Evolutionary conservation across 306 rosid genomes (phyloP).

Genomic region (Mimosa pudica): DNA sequence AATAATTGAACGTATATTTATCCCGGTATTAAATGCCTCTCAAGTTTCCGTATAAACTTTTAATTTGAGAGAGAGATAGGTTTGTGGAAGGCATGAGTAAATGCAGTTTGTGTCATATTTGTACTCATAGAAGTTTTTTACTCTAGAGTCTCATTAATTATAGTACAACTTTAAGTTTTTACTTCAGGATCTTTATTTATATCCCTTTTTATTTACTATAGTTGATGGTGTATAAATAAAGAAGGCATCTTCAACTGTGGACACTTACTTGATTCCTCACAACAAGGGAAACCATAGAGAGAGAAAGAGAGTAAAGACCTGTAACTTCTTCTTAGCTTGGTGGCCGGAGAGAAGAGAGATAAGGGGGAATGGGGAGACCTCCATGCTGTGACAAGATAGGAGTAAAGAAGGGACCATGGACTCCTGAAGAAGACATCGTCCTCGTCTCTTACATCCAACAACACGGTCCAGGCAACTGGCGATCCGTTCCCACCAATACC

Average conservation of each 20-base stretch:
- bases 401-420: slow-evolving; percentile 94
- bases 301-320: neutral
- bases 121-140: too few relatives aligned
- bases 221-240: too few relatives aligned
- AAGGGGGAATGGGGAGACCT: slow-evolving; percentile 67
- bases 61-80: neutral
- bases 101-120: slow-evolving; percentile 45
- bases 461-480: slow-evolving; percentile 95
- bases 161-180: too few relatives aligned
- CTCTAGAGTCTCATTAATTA: too few relatives aligned
- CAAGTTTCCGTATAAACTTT: neutral
- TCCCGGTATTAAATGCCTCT: slow-evolving; percentile 10
- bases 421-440: slow-evolving; percentile 92
- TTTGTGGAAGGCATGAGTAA: slow-evolving; percentile 49
- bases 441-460: slow-evolving; percentile 91
- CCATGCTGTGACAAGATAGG: slow-evolving; percentile 82
- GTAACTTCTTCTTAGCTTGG: neutral
- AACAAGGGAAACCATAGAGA: neutral
- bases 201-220: too few relatives aligned
- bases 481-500: slow-evolving; percentile 79
- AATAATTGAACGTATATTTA: too few relatives aligned
- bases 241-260: slow-evolving; percentile 40
- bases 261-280: slow-evolving; percentile 26
- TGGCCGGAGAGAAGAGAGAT: neutral
- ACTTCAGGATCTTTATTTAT: too few relatives aligned